Conservation (phyloP, 2,329 filamentous ascomycete genomes). For the Ilyonectria destructans region DNA sequence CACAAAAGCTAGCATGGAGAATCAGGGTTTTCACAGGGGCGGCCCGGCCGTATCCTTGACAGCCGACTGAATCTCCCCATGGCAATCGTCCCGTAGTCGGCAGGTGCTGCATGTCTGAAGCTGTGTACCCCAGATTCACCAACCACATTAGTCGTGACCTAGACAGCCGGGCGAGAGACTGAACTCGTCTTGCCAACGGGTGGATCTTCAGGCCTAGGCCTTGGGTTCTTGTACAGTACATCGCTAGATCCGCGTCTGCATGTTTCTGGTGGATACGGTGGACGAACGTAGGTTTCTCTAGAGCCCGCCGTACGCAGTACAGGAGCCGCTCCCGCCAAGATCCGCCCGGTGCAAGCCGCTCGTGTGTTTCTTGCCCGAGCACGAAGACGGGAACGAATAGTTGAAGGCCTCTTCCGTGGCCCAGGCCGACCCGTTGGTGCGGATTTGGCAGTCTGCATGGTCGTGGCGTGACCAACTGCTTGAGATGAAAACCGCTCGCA, state of each 20-base stretch:
- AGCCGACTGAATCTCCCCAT: constrained; percentile 2
- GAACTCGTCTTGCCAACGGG: constrained; percentile 15
- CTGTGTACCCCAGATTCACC: constrained; percentile 30
- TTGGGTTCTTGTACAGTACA: constrained; percentile 19
- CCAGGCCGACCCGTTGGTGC: constrained; percentile 32
- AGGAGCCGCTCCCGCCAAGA: constrained; percentile 37
- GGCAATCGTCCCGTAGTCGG: constrained; percentile 7
- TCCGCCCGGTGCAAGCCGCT: constrained; percentile 34
- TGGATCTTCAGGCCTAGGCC: constrained; percentile 32
- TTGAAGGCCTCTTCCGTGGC: constrained; percentile 11
- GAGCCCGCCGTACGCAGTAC: constrained; percentile 8
- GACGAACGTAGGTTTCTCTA: constrained; percentile 27
- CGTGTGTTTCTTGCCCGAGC: constrained; percentile 32
- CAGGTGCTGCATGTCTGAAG: constrained; percentile 21
- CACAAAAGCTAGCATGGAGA: constrained; percentile 12
- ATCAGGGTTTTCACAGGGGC: neutral
- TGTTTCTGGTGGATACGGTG: constrained; percentile 33
- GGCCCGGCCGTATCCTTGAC: neutral
- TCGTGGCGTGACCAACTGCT: constrained; percentile 42
- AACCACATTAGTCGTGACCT: constrained; percentile 17
- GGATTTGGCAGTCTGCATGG: constrained; percentile 37
- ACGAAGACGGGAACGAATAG: constrained; percentile 38
- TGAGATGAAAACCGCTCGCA: constrained; percentile 26
- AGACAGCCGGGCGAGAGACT: constrained; percentile 16
- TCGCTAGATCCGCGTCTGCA: constrained; percentile 24